These are phyloP conservation scores for Periglandula ipomoeae DNA, from an alignment of 2,329 filamentous ascomycete species.

Conservation along the genomic window DNA sequence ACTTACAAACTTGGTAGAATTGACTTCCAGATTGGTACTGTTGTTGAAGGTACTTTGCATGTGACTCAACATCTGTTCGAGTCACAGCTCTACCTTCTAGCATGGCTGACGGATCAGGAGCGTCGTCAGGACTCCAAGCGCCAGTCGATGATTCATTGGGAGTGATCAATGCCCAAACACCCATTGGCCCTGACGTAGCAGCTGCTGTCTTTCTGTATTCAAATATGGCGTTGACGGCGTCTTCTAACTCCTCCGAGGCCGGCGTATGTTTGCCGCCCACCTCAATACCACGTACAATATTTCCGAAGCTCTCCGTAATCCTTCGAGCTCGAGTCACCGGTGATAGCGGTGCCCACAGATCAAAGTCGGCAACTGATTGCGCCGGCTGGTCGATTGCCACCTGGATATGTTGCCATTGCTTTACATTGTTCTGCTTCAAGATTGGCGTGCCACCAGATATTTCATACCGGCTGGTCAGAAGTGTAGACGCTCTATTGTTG, in stretches of 20 bases:
- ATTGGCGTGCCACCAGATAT: constrained; percentile 12
- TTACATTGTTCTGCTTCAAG: constrained; percentile 23
- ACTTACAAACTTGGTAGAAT: constrained; percentile 31
- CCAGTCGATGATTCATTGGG: constrained; percentile 24
- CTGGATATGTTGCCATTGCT: constrained; percentile 29
- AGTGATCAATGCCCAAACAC: constrained; percentile 66
- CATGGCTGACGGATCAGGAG: constrained; percentile 8
- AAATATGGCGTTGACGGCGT: constrained; percentile 50
- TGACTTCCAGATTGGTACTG: constrained; percentile 34
- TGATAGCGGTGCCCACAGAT: constrained; percentile 39
- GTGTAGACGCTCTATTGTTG: constrained; percentile 53
- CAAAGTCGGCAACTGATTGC: constrained; percentile 15
- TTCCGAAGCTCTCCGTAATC: constrained; percentile 62
- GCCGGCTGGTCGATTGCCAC: constrained; percentile 15
- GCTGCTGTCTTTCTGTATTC: constrained; percentile 20
- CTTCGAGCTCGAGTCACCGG: constrained; percentile 54
- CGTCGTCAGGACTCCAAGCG: constrained; percentile 3
- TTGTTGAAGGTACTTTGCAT: constrained; percentile 20
- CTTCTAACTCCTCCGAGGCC: constrained; percentile 65
- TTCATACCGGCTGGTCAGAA: constrained; percentile 32
- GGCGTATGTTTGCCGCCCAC: constrained; percentile 39
- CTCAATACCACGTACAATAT: constrained; percentile 62
- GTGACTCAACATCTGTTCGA: constrained; percentile 14
- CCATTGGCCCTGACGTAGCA: constrained; percentile 37
- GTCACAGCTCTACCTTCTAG: constrained; percentile 3